Base-by-base conservation (phyloP, 371 early-diverging fungal genomes). In the Syncephalastrum contaminatum region DNA sequence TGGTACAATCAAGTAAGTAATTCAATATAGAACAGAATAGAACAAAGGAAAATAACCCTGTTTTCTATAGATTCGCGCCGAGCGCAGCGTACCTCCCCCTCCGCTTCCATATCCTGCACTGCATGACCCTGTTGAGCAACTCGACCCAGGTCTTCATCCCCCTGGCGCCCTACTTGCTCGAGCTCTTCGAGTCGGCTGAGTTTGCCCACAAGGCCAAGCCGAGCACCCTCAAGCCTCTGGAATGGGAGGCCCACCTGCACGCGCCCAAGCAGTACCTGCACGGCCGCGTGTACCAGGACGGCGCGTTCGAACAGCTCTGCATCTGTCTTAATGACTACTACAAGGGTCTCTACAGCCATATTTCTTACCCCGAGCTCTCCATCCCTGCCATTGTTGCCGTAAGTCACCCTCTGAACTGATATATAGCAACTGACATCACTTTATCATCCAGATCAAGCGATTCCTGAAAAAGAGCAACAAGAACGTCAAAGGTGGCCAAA, bases 61-160 rank as follows among this genome's bases (percentile, higher is more conserved):
- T 39, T 30, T 44, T 19, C 24, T 46, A 21, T 63, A 82, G 88
- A 15, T 72, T 97, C 58, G 89, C 91, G 52, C 93, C 96, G 19
- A 90, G 91, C 4, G 76, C 92, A 39, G 89, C 90, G 59, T 93
- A 89, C 77, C 92, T 91, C 73, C 96, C 98, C 21, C 79, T 94
- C 51, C 91, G 95, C 24, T 88, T 96, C 77, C 94, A 94, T 60
- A 83, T 92, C 54, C 62, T 94, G 18, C 79, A 79, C 47, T 70
- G 83, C 52, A 60, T 97, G 55, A 81, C 81, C 46, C 87, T 88
- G 13, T 60, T 96, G 50, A 67, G 79, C 30, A 72, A 84, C 45
- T 54, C 85, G 45, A 92, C 94, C 2, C 79, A 84, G 7, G 81
- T 84, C 19, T 97, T 82, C 64, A 90, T 97, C 59, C 97, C 98